Conservation (phyloP, 257 asterid species). For the Capsicum pubescens region DNA sequence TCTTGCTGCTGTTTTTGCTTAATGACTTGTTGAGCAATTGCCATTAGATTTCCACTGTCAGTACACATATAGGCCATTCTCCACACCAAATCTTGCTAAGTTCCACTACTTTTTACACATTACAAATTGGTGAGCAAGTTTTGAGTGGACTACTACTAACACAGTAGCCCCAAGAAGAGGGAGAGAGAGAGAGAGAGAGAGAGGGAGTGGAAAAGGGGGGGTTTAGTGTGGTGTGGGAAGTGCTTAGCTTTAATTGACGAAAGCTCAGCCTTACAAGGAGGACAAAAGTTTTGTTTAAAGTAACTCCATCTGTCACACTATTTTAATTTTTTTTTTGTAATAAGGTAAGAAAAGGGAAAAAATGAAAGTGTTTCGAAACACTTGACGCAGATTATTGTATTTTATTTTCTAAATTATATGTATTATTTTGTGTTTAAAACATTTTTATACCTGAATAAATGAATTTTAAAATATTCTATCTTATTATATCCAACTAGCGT, state of each 20-base stretch:
- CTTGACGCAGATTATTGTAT: too few relatives aligned
- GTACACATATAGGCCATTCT: slow-evolving; percentile 95
- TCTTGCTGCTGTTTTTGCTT: slow-evolving; percentile 94
- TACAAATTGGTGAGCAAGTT: neutral
- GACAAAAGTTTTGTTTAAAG: slow-evolving; percentile 29
- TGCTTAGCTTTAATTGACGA: slow-evolving; percentile 32
- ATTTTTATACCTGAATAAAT: too few relatives aligned
- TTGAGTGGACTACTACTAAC: slow-evolving; percentile 24
- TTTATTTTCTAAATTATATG: too few relatives aligned
- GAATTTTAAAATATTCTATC: too few relatives aligned
- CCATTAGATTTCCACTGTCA: slow-evolving; percentile 98
- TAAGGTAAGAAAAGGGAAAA: too few relatives aligned
- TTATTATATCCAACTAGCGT: too few relatives aligned
- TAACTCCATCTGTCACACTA: slow-evolving; percentile 15
- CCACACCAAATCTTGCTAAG: slow-evolving; percentile 26
- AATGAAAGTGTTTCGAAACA: too few relatives aligned
- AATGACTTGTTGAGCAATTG: slow-evolving; percentile 95
- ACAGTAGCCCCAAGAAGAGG: neutral
- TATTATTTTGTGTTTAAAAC: too few relatives aligned
- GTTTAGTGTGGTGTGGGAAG: neutral
- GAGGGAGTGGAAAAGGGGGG: neutral
- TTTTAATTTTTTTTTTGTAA: too few relatives aligned
- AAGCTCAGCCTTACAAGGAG: slow-evolving; percentile 30
- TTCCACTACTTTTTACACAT: neutral
- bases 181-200: neutral